phyloP scores from a whole-genome alignment of 139 green algal species.

The Chlamydomonas urium region DNA sequence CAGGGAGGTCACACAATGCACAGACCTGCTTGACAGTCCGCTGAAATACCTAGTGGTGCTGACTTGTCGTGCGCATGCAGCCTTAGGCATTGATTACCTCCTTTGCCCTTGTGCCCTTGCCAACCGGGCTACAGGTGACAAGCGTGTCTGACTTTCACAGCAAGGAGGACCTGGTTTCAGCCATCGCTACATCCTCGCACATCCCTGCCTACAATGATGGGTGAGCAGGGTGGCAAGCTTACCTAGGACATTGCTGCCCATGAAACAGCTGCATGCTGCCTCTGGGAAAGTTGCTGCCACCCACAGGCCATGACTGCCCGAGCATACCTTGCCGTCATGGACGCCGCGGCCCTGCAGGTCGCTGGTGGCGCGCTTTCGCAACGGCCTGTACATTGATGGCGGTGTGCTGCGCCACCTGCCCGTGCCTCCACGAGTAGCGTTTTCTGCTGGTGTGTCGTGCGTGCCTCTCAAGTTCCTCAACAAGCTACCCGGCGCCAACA shows the following conservation, averaged over 20 bases:
- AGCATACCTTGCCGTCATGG: no score
- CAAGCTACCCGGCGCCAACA: conserved; percentile 12
- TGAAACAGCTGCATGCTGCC: neutral
- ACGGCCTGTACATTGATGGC: conserved; percentile 20
- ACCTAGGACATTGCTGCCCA: neutral
- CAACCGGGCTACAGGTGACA: neutral
- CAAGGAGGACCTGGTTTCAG: conserved; percentile 63
- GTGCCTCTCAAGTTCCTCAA: conserved; percentile 26
- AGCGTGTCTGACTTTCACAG: conserved; percentile 33
- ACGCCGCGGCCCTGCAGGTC: conserved; percentile 1
- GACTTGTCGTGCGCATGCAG: no score
- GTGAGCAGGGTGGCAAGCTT: neutral
- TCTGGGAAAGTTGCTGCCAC: no score
- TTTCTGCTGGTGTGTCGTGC: conserved; percentile 20
- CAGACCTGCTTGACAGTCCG: no score
- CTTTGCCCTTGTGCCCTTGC: neutral
- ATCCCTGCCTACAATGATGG: conserved; percentile 59
- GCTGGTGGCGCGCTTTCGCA: neutral
- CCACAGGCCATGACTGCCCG: no score
- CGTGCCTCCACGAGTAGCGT: neutral
- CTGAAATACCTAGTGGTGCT: no score
- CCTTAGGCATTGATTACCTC: neutral
- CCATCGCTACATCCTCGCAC: conserved; percentile 69
- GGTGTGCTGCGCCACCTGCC: conserved; percentile 24
- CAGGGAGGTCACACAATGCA: no score